phyloP scores from a whole-genome alignment of 108 stramenopile species.

The Nannochloropsis gaditana region DNA sequence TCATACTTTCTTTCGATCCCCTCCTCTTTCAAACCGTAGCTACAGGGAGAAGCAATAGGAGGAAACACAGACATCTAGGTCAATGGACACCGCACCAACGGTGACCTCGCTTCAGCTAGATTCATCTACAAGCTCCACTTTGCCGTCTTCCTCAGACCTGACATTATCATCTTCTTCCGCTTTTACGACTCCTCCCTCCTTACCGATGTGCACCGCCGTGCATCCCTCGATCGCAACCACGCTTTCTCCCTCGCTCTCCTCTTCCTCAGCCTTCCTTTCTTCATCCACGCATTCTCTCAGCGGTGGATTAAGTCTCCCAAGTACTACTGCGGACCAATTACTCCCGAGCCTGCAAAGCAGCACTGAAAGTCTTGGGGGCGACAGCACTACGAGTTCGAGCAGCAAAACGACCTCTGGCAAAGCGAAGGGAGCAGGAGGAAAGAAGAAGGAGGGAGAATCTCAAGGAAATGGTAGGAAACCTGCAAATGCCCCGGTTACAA shows the following conservation, averaged over 20 bases:
- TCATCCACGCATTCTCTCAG: background rate
- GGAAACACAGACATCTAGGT: too few species aligned
- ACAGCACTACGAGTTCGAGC: background rate
- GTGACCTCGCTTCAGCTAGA: too few species aligned
- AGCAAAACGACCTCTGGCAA: background rate
- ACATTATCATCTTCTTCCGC: background rate
- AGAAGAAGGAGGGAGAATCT: background rate
- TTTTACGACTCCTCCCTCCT: background rate
- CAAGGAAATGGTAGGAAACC: background rate
- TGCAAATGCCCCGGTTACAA: background rate
- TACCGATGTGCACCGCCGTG: background rate
- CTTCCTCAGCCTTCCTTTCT: background rate
- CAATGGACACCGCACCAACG: too few species aligned
- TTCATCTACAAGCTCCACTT: background rate
- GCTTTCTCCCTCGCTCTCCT: background rate
- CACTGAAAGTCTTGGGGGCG: background rate
- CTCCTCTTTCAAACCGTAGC: too few species aligned
- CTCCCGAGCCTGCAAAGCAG: background rate
- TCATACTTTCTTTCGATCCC: too few species aligned
- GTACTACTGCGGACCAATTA: background rate
- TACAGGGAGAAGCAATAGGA: too few species aligned
- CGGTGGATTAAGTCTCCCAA: background rate
- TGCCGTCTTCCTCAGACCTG: background rate
- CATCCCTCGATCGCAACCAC: background rate
- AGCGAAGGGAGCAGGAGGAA: background rate